These are phyloP conservation scores for Corymbia maculata DNA, from an alignment of 345 rosid genomes.

Conservation along the genomic window DNA sequence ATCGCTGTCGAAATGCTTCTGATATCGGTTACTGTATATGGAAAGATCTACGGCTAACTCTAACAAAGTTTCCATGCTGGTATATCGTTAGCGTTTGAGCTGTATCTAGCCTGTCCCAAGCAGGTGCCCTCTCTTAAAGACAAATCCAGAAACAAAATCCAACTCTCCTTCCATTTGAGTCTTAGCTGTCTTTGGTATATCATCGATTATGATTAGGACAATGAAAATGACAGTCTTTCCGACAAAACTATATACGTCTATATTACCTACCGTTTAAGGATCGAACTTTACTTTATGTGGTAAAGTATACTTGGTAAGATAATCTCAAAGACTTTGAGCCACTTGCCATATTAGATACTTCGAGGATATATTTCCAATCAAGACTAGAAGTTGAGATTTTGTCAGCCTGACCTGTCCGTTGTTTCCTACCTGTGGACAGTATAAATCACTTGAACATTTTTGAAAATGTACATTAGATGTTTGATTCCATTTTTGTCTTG, in stretches of 20 bases:
- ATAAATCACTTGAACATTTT: neutral
- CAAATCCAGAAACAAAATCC: neutral
- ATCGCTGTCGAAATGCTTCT: neutral
- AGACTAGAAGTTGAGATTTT: neutral
- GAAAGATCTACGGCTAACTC: neutral
- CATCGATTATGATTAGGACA: neutral
- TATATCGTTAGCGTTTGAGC: neutral
- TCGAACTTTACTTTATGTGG: neutral
- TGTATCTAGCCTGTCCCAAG: neutral
- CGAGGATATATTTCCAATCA: neutral
- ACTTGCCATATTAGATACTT: neutral
- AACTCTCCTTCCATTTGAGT: neutral
- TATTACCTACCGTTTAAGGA: neutral
- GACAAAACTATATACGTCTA: neutral
- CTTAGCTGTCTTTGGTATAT: neutral
- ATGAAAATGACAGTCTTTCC: neutral
- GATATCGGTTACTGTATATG: neutral
- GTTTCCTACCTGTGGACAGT: neutral
- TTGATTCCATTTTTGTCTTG: neutral
- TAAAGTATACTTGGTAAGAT: neutral
- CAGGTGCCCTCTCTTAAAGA: neutral
- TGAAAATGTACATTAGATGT: neutral
- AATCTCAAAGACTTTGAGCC: neutral
- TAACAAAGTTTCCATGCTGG: neutral
- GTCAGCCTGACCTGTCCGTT: neutral